Percentiles rank a stretch among this genome's conserved stretches.
Evolutionary conservation across 2,329 filamentous ascomycete genomes (phyloP).

Genomic region (Ceratocystis alfenasii): DNA sequence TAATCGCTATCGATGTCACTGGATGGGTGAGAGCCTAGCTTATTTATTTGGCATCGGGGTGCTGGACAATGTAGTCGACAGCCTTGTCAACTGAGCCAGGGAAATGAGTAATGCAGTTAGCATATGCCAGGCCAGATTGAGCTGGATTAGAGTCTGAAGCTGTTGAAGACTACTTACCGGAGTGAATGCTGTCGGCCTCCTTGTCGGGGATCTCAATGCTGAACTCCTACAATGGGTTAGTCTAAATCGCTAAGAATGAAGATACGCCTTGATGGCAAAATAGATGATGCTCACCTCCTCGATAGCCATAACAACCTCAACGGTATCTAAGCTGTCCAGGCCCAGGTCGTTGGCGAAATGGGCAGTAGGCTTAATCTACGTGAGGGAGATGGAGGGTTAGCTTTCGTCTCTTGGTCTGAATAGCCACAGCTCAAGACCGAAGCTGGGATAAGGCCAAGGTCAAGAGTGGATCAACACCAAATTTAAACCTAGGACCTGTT

Average conservation of each 20-base stretch:
- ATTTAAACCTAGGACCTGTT: not conserved
- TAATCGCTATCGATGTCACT: not conserved
- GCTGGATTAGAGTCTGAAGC: not conserved
- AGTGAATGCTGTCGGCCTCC: slow-evolving; percentile 88
- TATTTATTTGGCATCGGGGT: slow-evolving; percentile 70
- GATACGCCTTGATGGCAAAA: not conserved
- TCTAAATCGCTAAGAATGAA: not conserved
- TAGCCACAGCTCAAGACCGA: not conserved
- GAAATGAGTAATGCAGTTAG: not conserved
- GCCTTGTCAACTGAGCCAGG: slow-evolving; percentile 67
- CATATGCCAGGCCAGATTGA: not conserved
- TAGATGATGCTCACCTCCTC: slow-evolving; percentile 58
- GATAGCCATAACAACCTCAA: slow-evolving; percentile 99
- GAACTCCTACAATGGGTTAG: slow-evolving; percentile 38
- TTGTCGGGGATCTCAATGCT: slow-evolving; percentile 98
- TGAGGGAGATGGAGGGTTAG: not conserved
- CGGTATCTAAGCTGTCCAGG: slow-evolving; percentile 92
- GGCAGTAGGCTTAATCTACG: slow-evolving; percentile 64
- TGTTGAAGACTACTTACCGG: slow-evolving; percentile 49
- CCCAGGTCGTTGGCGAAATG: slow-evolving; percentile 98
- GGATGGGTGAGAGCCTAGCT: not conserved
- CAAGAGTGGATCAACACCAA: not conserved
- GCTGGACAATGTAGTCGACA: slow-evolving; percentile 82
- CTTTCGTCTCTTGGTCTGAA: not conserved
- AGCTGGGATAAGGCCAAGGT: not conserved